These are phyloP conservation scores for Nyssa sinensis DNA, from an alignment of 148 eudicot genomes.

Conservation along the genomic window DNA sequence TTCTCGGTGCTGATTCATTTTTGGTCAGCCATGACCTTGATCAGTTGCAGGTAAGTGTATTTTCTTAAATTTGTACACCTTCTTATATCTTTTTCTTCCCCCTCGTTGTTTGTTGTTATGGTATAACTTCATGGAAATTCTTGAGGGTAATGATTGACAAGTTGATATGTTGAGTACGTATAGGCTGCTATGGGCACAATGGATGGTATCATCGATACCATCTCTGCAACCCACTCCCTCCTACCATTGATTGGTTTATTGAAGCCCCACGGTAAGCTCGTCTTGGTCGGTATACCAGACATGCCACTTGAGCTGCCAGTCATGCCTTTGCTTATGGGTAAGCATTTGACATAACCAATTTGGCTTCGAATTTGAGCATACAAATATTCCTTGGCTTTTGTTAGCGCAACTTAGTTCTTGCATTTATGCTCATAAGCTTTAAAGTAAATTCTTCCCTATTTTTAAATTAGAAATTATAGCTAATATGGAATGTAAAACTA, in stretches of 20 bases:
- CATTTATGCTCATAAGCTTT: no score
- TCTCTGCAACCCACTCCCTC: constrained; percentile 15
- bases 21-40: neutral
- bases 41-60: constrained; percentile 22
- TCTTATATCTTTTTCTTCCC: no score
- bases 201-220: constrained; percentile 21
- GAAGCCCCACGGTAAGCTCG: constrained; percentile 18
- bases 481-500: neutral
- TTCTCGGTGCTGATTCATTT: constrained; percentile 3
- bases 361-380: no score
- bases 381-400: no score
- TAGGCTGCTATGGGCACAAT: constrained; percentile 27
- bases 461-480: no score
- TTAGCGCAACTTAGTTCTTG: no score
- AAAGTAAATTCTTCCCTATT: no score
- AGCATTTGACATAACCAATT: neutral
- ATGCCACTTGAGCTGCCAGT: constrained; percentile 17
- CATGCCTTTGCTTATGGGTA: constrained; percentile 16
- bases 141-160: no score
- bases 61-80: no score
- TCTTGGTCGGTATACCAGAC: constrained; percentile 20
- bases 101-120: no score
- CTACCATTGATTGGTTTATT: constrained; percentile 14
- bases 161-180: neutral
- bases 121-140: neutral